Conservation (phyloP, 768 basidiomycete genomes). For the Leccinum truebloodii region DNA sequence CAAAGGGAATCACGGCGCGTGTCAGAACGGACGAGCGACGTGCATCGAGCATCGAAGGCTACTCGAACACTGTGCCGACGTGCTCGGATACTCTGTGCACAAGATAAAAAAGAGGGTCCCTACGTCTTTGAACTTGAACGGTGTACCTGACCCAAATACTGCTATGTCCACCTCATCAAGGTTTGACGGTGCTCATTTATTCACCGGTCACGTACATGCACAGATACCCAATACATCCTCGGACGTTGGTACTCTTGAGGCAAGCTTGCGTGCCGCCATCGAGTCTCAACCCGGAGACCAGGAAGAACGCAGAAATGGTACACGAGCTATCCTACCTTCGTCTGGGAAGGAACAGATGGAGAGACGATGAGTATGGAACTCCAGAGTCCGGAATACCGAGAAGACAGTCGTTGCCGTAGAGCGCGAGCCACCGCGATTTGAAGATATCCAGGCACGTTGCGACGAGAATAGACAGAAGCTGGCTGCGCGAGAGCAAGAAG, state of each 20-base stretch:
- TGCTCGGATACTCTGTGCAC: constrained; percentile 71
- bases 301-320: constrained; percentile 62
- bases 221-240: constrained; percentile 49
- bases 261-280: constrained; percentile 62
- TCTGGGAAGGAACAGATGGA: constrained; percentile 68
- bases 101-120: constrained; percentile 60
- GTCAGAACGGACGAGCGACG: constrained; percentile 62
- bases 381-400: constrained; percentile 50
- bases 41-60: constrained; percentile 50
- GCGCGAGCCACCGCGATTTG: constrained; percentile 52
- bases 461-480: constrained; percentile 42
- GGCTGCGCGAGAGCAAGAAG: constrained; percentile 38
- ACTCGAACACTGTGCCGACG: constrained; percentile 82
- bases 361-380: constrained; percentile 62
- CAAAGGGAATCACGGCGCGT: constrained; percentile 73
- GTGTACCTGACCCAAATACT: constrained; percentile 37
- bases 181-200: constrained; percentile 84
- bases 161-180: constrained; percentile 47
- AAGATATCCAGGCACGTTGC: constrained; percentile 48
- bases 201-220: constrained; percentile 77
- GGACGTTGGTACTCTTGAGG: constrained; percentile 58
- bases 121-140: constrained; percentile 23
- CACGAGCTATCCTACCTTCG: constrained; percentile 62
- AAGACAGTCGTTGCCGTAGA: constrained; percentile 62
- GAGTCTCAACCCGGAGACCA: constrained; percentile 56